Evolutionary conservation across 305 asterid species (phyloP).

Genomic region (Caryopteris hybrid): DNA sequence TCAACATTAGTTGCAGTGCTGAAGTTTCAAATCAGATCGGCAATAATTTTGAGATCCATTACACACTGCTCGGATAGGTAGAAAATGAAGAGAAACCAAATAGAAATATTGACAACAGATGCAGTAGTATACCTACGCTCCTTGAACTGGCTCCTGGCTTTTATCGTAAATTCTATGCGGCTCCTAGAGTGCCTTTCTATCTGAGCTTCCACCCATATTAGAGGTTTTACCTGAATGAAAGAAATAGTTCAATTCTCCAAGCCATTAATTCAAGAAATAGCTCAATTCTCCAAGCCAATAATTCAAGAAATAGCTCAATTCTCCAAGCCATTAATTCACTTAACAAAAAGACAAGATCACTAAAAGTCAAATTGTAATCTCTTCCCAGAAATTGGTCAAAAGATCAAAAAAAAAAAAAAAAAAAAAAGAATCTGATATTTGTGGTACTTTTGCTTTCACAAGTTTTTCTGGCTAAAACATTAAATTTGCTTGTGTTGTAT

Average conservation of each 20-base stretch:
- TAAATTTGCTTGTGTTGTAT: background rate
- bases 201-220: slow-evolving; percentile 97
- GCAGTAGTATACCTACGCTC: slow-evolving; percentile 76
- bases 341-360: background rate
- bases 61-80: background rate
- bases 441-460: background rate
- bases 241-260: slow-evolving; percentile 6
- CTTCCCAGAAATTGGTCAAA: slow-evolving; percentile 1
- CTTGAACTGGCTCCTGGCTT: slow-evolving; percentile 97
- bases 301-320: slow-evolving; percentile 11
- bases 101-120: background rate
- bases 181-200: slow-evolving; percentile 94
- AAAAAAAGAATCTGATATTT: background rate
- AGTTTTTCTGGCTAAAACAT: background rate
- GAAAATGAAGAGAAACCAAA: background rate
- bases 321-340: background rate
- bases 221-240: slow-evolving; percentile 81
- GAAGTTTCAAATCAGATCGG: slow-evolving; percentile 29
- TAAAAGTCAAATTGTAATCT: background rate
- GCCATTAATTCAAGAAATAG: background rate
- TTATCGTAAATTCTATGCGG: slow-evolving; percentile 80
- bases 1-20: slow-evolving; percentile 96
- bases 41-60: slow-evolving; percentile 15
- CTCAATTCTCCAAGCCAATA: slow-evolving; percentile 3
- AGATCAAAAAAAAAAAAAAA: slow-evolving; percentile 1